These are phyloP conservation scores for Metarhizium sp. DNA, from an alignment of 2,329 filamentous ascomycete species.

Conservation along the genomic window DNA sequence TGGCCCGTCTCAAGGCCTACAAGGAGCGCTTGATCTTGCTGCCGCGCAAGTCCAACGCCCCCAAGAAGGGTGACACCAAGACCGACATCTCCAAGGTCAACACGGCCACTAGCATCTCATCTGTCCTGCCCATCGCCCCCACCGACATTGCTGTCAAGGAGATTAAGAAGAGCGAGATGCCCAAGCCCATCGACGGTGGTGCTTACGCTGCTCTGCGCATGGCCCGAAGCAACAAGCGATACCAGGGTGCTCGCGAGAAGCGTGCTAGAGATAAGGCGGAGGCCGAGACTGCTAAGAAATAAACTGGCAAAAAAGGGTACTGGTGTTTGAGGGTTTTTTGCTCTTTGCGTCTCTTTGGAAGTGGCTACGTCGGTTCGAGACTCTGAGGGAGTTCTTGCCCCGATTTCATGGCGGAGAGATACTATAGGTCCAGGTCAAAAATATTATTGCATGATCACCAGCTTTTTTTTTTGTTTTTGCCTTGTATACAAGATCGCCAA, in stretches of 20 bases:
- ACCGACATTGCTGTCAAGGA: slow-evolving; percentile 55
- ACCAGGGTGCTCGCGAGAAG: slow-evolving; percentile 84
- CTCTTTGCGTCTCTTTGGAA: slow-evolving; percentile 30
- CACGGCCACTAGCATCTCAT: slow-evolving; percentile 36
- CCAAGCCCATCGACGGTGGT: slow-evolving; percentile 66
- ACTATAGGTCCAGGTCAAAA: slow-evolving; percentile 31
- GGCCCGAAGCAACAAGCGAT: slow-evolving; percentile 73
- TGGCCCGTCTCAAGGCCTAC: slow-evolving; percentile 97
- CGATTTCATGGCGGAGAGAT: slow-evolving; percentile 23
- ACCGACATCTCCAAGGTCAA: slow-evolving; percentile 65
- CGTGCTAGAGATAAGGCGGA: slow-evolving; percentile 80
- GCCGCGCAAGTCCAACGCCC: slow-evolving; percentile 87
- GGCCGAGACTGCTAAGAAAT: slow-evolving; percentile 81
- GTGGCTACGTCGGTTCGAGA: slow-evolving; percentile 29
- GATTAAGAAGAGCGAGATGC: slow-evolving; percentile 75
- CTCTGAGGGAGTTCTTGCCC: slow-evolving; percentile 25
- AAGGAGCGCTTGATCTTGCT: slow-evolving; percentile 93
- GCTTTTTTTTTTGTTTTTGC: slow-evolving; percentile 12
- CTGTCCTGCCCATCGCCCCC: slow-evolving; percentile 65
- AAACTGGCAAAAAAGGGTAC: slow-evolving; percentile 36
- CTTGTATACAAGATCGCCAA: slow-evolving; percentile 22
- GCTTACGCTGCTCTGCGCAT: slow-evolving; percentile 82
- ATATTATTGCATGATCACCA: slow-evolving; percentile 33
- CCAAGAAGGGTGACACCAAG: slow-evolving; percentile 88
- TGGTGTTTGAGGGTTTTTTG: slow-evolving; percentile 33